These are phyloP conservation scores for Fonticula alba DNA, from an alignment of 78 protist genomes.

Conservation along the genomic window DNA sequence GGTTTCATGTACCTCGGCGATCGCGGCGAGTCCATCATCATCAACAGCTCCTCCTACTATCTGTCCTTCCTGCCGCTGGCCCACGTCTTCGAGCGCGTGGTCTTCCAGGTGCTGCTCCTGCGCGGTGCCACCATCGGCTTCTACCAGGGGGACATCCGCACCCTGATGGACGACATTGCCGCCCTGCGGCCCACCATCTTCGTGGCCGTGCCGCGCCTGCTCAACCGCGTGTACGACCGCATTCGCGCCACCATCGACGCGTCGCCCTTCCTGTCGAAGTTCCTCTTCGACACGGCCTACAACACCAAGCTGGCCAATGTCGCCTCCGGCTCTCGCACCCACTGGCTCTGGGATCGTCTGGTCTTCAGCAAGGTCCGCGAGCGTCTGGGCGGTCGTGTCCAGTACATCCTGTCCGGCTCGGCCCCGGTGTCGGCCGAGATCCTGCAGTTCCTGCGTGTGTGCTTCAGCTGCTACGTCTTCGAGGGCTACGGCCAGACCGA, in stretches of 20 bases:
- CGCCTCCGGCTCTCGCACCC: background rate
- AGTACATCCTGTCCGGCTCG: slow-evolving; percentile 54
- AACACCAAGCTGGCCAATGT: slow-evolving; percentile 25
- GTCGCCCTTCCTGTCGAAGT: background rate
- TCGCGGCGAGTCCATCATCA: background rate
- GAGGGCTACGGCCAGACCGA: slow-evolving; percentile 92
- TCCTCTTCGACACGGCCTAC: slow-evolving; percentile 44
- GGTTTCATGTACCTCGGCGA: background rate
- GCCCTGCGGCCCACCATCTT: slow-evolving; percentile 72
- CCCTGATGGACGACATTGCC: slow-evolving; percentile 48
- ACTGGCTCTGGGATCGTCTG: slow-evolving; percentile 12
- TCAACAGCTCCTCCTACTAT: background rate
- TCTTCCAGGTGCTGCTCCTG: slow-evolving; percentile 6
- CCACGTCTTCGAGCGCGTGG: slow-evolving; percentile 68
- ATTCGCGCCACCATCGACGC: slow-evolving; percentile 13
- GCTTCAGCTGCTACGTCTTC: slow-evolving; percentile 49
- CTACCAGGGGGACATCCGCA: slow-evolving; percentile 37
- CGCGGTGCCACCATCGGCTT: slow-evolving; percentile 42
- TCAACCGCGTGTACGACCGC: slow-evolving; percentile 57
- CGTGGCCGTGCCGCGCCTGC: slow-evolving; percentile 77
- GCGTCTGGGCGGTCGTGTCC: slow-evolving; percentile 68
- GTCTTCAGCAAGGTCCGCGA: slow-evolving; percentile 15
- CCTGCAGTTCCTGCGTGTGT: slow-evolving; percentile 36
- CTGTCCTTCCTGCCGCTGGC: slow-evolving; percentile 78
- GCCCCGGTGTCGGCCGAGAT: slow-evolving; percentile 69